These are phyloP conservation scores for Kluyveromyces lactis DNA, from an alignment of 805 yeast species.

Conservation along the genomic window DNA sequence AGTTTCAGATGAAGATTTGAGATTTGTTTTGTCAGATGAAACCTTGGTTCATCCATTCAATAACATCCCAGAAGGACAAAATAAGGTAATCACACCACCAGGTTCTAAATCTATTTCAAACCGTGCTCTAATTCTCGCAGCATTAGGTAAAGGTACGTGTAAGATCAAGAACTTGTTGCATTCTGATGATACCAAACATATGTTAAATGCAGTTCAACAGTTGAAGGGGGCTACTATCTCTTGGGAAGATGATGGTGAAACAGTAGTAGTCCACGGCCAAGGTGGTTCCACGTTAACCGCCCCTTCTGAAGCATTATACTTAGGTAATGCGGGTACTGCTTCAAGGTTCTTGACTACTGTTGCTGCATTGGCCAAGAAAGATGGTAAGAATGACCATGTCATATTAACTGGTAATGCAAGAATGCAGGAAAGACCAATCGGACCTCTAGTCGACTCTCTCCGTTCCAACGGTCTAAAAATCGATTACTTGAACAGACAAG, in stretches of 20 bases:
- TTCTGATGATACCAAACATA: conserved; percentile 92
- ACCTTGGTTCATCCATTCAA: conserved; percentile 55
- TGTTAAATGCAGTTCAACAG: conserved; percentile 78
- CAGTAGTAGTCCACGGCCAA: conserved; percentile 74
- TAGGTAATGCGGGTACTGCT: conserved; percentile 98
- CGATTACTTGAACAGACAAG: conserved; percentile 61
- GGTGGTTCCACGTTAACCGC: conserved; percentile 67
- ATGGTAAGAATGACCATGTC: conserved; percentile 37
- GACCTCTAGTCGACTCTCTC: conserved; percentile 90
- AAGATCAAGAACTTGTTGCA: conserved; percentile 78
- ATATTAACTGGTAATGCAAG: conserved; percentile 87
- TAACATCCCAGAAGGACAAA: conserved; percentile 20
- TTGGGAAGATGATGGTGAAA: conserved; percentile 85
- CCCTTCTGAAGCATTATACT: conserved; percentile 58
- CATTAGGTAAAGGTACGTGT: conserved; percentile 81
- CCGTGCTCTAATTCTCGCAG: conserved; percentile 88
- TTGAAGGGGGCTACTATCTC: conserved; percentile 75
- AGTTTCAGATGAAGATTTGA: conserved; percentile 71
- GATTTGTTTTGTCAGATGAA: conserved; percentile 78
- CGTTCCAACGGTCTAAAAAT: conserved; percentile 70
- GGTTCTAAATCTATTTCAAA: conserved; percentile 97
- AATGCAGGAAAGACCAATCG: conserved; percentile 97
- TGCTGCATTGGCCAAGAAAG: conserved; percentile 67
- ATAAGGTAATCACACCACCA: conserved; percentile 64
- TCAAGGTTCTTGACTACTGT: conserved; percentile 90